These are phyloP conservation scores for Amyloporia xantha DNA, from an alignment of 768 basidiomycete genomes.

Conservation along the genomic window DNA sequence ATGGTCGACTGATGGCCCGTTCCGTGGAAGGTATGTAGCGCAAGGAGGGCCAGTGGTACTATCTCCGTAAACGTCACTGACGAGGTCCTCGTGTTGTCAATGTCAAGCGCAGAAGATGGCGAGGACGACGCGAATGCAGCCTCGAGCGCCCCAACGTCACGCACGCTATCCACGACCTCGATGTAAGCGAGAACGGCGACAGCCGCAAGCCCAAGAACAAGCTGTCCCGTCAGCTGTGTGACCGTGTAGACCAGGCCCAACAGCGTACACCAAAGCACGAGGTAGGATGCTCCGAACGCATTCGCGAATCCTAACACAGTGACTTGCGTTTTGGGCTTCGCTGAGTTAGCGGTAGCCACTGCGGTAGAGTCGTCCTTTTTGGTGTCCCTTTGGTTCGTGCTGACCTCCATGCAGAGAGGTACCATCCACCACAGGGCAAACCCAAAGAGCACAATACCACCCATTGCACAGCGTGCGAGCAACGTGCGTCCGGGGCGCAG, in stretches of 20 bases:
- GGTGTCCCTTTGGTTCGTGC: constrained; percentile 22
- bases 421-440: constrained; percentile 61
- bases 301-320: constrained; percentile 83
- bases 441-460: constrained; percentile 45
- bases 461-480: constrained; percentile 52
- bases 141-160: constrained; percentile 57
- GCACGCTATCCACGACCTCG: constrained; percentile 74
- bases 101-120: constrained; percentile 36
- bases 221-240: constrained; percentile 77
- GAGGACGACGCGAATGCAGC: constrained; percentile 43
- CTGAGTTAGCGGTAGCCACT: background rate
- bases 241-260: constrained; percentile 58
- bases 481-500: constrained; percentile 53
- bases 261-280: constrained; percentile 70
- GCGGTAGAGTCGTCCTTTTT: constrained; percentile 12
- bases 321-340: constrained; percentile 32
- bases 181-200: constrained; percentile 69
- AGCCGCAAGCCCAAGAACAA: constrained; percentile 58
- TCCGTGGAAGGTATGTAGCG: constrained; percentile 69
- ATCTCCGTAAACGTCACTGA: constrained; percentile 58
- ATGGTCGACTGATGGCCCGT: constrained; percentile 93
- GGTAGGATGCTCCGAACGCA: constrained; percentile 81
- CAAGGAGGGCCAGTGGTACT: constrained; percentile 68
- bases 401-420: constrained; percentile 70
- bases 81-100: constrained; percentile 19